These are phyloP conservation scores for Pseudogymnoascus sp. DNA, from an alignment of 2,329 filamentous ascomycete genomes.

Conservation along the genomic window DNA sequence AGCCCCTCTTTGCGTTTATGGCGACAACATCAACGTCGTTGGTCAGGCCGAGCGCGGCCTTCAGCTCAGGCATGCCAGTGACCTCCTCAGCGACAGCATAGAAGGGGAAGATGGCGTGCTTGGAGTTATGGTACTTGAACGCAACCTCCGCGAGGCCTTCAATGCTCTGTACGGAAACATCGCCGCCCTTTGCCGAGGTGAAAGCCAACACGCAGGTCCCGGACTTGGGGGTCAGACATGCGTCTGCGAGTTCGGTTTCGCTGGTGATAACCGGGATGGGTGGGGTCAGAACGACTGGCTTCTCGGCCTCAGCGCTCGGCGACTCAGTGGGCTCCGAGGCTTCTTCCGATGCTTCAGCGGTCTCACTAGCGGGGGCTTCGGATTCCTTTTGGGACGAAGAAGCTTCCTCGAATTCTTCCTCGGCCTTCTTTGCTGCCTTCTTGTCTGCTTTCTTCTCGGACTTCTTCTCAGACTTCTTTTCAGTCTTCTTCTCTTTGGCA, in stretches of 20 bases:
- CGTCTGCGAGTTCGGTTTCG: slow-evolving; percentile 54
- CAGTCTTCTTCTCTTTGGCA: slow-evolving; percentile 40
- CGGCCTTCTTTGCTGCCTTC: slow-evolving; percentile 36
- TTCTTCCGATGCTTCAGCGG: slow-evolving; percentile 42
- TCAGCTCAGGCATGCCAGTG: slow-evolving; percentile 46
- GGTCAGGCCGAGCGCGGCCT: slow-evolving; percentile 55
- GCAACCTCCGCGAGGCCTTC: slow-evolving; percentile 63
- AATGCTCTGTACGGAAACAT: slow-evolving; percentile 45
- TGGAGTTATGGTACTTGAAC: slow-evolving; percentile 62
- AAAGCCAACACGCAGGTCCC: slow-evolving; percentile 78
- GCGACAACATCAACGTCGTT: slow-evolving; percentile 66
- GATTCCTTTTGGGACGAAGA: slow-evolving; percentile 44
- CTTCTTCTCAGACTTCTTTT: slow-evolving; percentile 32
- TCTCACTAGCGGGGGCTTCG: slow-evolving; percentile 42
- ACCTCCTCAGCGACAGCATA: slow-evolving; percentile 64
- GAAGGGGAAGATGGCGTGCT: slow-evolving; percentile 73
- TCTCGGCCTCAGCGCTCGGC: slow-evolving; percentile 29
- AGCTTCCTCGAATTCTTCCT: slow-evolving; percentile 42
- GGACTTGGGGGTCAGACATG: slow-evolving; percentile 69
- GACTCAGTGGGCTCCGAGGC: slow-evolving; percentile 44
- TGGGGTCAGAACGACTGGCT: slow-evolving; percentile 42
- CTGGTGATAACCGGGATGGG: slow-evolving; percentile 60
- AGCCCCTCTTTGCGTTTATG: slow-evolving; percentile 74
- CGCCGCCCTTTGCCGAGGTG: slow-evolving; percentile 42
- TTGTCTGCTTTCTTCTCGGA: slow-evolving; percentile 14